These are phyloP conservation scores for Eremochloa ophiuroides DNA, from an alignment of 176 grass and related monocot species.

Conservation along the genomic window DNA sequence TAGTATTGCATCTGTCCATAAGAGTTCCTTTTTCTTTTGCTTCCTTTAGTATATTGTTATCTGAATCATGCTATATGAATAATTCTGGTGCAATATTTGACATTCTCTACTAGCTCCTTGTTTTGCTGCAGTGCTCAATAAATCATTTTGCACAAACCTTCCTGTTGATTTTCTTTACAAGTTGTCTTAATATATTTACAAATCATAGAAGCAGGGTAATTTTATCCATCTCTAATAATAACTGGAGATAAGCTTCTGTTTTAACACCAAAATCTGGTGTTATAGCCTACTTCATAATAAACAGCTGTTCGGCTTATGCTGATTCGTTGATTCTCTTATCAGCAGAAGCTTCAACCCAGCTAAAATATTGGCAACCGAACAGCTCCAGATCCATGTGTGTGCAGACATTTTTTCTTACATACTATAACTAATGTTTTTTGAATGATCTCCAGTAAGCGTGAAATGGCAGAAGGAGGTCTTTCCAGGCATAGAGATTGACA, in stretches of 20 bases:
- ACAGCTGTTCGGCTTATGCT: too few relatives aligned
- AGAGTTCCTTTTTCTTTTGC: neutral
- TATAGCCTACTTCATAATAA: conserved; percentile 8
- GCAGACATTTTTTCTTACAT: neutral
- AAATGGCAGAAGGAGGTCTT: conserved; percentile 99
- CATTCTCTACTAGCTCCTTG: neutral
- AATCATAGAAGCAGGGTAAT: neutral
- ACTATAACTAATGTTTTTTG: conserved; percentile 9
- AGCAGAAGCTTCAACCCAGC: too few relatives aligned
- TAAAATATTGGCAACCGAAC: too few relatives aligned
- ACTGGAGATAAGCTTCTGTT: neutral
- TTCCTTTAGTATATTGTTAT: neutral
- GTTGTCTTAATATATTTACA: neutral
- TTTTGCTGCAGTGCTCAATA: neutral
- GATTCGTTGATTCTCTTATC: too few relatives aligned
- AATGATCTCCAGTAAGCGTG: conserved; percentile 72
- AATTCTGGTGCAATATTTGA: neutral
- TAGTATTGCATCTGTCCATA: neutral
- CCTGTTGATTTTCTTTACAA: neutral
- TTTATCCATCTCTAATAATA: neutral
- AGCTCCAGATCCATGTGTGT: neutral
- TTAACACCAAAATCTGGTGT: neutral
- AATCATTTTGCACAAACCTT: neutral
- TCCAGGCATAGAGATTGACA: conserved; percentile 80
- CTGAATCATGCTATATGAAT: conserved; percentile 1